Conservation (phyloP, 345 rosid genomes). For the Corchorus capsularis region DNA sequence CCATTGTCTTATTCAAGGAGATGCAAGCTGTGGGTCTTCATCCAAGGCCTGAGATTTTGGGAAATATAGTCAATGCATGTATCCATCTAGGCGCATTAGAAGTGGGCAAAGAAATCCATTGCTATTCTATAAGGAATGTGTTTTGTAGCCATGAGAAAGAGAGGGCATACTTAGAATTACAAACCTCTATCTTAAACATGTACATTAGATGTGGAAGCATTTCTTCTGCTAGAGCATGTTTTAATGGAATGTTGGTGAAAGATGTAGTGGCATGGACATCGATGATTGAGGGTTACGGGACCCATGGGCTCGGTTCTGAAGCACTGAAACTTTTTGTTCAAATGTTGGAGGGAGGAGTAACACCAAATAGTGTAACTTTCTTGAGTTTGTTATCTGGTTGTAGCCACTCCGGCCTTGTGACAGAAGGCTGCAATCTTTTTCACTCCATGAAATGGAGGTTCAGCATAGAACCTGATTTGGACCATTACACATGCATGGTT, state of each 20-base stretch:
- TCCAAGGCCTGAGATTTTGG: slow-evolving; percentile 27
- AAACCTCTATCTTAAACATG: slow-evolving; percentile 39
- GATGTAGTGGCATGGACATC: slow-evolving; percentile 43
- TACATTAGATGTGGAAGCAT: slow-evolving; percentile 37
- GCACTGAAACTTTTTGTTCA: slow-evolving; percentile 30
- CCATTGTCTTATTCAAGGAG: slow-evolving; percentile 32
- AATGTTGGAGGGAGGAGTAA: slow-evolving; percentile 31
- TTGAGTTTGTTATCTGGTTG: slow-evolving; percentile 39
- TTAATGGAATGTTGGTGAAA: slow-evolving; percentile 31
- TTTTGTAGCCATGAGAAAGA: slow-evolving; percentile 21
- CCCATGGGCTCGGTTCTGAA: slow-evolving; percentile 35
- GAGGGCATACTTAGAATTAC: slow-evolving; percentile 18
- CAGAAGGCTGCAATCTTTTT: slow-evolving; percentile 31
- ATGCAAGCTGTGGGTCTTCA: slow-evolving; percentile 29
- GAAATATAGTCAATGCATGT: slow-evolving; percentile 31
- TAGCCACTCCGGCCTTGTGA: slow-evolving; percentile 40
- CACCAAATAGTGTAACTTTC: slow-evolving; percentile 37
- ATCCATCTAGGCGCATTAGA: slow-evolving; percentile 32
- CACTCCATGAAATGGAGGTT: slow-evolving; percentile 33
- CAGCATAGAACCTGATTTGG: slow-evolving; percentile 35
- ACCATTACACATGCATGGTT: slow-evolving; percentile 46
- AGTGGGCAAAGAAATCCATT: slow-evolving; percentile 41
- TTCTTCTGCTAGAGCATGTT: slow-evolving; percentile 33
- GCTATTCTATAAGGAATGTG: slow-evolving; percentile 23
- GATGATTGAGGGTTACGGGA: slow-evolving; percentile 48